Evolutionary conservation across 805 yeast species (phyloP).

Genomic region (Yarrowia sp.): DNA sequence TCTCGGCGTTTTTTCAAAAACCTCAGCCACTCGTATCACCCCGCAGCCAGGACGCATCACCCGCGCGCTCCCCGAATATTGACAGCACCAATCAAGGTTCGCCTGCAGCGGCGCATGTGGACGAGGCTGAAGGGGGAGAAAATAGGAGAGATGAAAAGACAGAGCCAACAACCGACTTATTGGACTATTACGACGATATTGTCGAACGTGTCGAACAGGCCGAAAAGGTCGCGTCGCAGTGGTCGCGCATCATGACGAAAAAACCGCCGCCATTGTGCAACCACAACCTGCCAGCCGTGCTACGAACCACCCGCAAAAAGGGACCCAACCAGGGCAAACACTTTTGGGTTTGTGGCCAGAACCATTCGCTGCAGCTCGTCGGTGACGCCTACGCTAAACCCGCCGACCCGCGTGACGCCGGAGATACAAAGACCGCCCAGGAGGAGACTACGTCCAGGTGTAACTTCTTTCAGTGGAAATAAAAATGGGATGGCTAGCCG

Average conservation of each 20-base stretch:
- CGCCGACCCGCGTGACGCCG: no score
- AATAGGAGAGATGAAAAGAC: background rate
- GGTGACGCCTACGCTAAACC: background rate
- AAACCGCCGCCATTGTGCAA: constrained; percentile 40
- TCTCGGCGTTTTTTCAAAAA: constrained; percentile 20
- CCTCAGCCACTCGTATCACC: background rate
- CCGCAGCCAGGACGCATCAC: background rate
- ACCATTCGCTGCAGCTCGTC: constrained; percentile 38
- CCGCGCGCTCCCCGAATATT: background rate
- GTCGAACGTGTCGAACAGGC: constrained; percentile 13
- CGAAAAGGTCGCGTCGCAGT: constrained; percentile 21
- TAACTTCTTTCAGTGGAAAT: constrained; percentile 38
- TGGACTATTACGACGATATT: background rate
- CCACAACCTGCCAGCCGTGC: constrained; percentile 51
- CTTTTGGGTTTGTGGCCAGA: constrained; percentile 51
- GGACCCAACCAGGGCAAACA: constrained; percentile 52
- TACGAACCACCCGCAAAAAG: constrained; percentile 47
- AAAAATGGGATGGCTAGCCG: background rate
- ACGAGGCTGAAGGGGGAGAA: background rate
- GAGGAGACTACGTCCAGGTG: constrained; percentile 10
- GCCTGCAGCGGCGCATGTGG: background rate
- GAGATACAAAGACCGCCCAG: background rate
- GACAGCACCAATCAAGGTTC: constrained; percentile 16
- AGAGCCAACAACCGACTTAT: background rate
- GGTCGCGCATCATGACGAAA: constrained; percentile 33